Evolutionary conservation across 2,329 filamentous ascomycete species (phyloP), one percentile per base, ranked within the genome.

Genomic region (Cercospora sp.): DNA sequence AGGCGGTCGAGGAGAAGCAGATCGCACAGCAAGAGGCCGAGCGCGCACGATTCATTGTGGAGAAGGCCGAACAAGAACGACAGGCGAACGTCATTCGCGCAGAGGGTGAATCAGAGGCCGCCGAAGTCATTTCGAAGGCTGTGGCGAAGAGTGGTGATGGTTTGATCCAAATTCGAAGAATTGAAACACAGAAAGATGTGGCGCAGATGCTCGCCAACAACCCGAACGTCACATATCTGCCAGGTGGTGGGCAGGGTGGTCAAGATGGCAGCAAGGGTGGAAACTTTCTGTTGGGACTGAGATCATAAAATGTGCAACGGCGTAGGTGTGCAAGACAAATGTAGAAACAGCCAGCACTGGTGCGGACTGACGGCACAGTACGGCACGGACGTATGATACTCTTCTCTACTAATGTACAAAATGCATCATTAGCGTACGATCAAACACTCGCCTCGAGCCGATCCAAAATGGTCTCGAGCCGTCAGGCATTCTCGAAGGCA

Each of bases 1-100:
- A 92, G 82, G 95, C 95, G 73, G 95, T 99, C 77, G 95, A 99
- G 85, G 95, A 99, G 88, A 99, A 99, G 89, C 95, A 99, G 86
- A 99, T 99, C 81, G 95, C 95, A 65, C 95, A 99, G 84, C 95
- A 99, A 83, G 95, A 99, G 79, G 95, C 95, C 72, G 95, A 99
- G 87, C 89, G 95, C 73, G 95, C 95, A 60, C 89, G 95, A 73
- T 99, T 99, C 85, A 96, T 99, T 75, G 95, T 99, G 80, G 95
- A 99, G 87, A 93, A 93, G 81, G 95, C 95, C 69, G 95, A 99
- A 87, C 95, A 99, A 85, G 95, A 99, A 85, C 88, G 95, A 77
- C 95, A 99, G 84, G 95, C 95, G 75, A 98, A 95, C 83, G 95
- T 99, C 77, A 99, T 99, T 82, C 89, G 95, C 66, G 95, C 95